Evolutionary conservation across 2,329 filamentous ascomycete genomes (phyloP).

Genomic region (Aspergillus brunneoviolaceus): DNA sequence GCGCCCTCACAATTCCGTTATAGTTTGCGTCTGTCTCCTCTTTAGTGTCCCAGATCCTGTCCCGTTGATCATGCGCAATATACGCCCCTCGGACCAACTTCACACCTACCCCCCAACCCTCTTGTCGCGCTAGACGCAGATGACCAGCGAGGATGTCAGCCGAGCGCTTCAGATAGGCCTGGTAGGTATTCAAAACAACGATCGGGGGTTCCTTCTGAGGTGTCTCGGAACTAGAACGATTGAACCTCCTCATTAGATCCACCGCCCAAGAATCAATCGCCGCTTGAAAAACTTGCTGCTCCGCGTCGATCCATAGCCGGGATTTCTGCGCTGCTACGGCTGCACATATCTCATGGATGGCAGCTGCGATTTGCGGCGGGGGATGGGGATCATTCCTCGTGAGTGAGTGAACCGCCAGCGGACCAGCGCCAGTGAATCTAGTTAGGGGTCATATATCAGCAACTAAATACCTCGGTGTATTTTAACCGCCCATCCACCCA

Average conservation of each 20-base stretch:
- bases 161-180: constrained; percentile 48
- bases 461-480: neutral
- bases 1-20: constrained; percentile 49
- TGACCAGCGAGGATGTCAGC: constrained; percentile 40
- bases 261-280: constrained; percentile 49
- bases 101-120: constrained; percentile 45
- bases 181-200: constrained; percentile 46
- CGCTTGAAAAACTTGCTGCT: constrained; percentile 47
- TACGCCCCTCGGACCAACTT: constrained; percentile 51
- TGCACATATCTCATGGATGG: constrained; percentile 41
- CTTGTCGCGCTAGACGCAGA: constrained; percentile 37
- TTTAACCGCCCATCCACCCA: neutral
- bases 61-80: constrained; percentile 41
- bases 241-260: constrained; percentile 48
- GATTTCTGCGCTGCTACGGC: constrained; percentile 34
- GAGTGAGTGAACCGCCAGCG: constrained; percentile 38
- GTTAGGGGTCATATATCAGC: neutral
- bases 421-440: constrained; percentile 47
- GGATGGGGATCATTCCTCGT: constrained; percentile 31
- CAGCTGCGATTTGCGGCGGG: constrained; percentile 33
- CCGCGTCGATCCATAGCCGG: constrained; percentile 50
- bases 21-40: constrained; percentile 46
- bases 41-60: constrained; percentile 40
- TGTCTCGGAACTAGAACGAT: constrained; percentile 25
- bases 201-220: constrained; percentile 5